These are phyloP conservation scores for Metschnikowia borealis DNA, from an alignment of 805 yeast genomes.

Conservation along the genomic window DNA sequence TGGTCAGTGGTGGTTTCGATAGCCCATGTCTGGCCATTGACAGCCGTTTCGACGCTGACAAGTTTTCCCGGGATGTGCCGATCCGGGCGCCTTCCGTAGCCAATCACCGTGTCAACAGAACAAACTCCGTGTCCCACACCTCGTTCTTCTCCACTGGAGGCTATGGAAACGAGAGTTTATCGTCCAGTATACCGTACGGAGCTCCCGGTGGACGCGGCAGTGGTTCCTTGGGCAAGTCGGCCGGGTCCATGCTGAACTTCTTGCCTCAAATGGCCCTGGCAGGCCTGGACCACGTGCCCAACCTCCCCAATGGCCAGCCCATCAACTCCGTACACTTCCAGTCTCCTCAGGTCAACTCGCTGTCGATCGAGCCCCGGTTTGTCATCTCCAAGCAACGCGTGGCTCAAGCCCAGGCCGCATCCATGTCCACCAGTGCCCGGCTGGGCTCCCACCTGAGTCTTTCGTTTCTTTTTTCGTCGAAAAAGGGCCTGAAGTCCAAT, in stretches of 20 bases:
- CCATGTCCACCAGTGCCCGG: slow-evolving; percentile 30
- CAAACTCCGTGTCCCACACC: slow-evolving; percentile 38
- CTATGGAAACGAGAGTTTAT: slow-evolving; percentile 41
- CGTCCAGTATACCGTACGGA: slow-evolving; percentile 63
- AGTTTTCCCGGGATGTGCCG: slow-evolving; percentile 10
- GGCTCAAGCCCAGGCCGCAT: slow-evolving; percentile 43
- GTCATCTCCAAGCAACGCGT: slow-evolving; percentile 76
- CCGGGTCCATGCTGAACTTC: slow-evolving; percentile 7
- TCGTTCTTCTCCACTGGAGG: slow-evolving; percentile 33
- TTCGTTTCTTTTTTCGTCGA: slow-evolving; percentile 44
- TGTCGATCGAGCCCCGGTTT: slow-evolving; percentile 79
- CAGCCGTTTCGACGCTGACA: slow-evolving; percentile 4
- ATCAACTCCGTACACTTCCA: slow-evolving; percentile 62
- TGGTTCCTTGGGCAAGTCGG: slow-evolving; percentile 9
- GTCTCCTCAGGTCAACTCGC: slow-evolving; percentile 58
- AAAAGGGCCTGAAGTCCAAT: slow-evolving; percentile 34
- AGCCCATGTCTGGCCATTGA: slow-evolving; percentile 8
- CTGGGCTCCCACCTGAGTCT: slow-evolving; percentile 45
- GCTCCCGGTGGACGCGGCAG: slow-evolving; percentile 58
- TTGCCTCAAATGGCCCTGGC: slow-evolving; percentile 11
- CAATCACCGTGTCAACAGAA: slow-evolving; percentile 41
- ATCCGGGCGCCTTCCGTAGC: slow-evolving; percentile 19
- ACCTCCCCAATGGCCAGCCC: slow-evolving; percentile 53
- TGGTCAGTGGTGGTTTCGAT: slow-evolving; percentile 18
- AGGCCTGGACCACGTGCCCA: slow-evolving; percentile 39